Percentiles rank a stretch among this genome's conserved stretches.
Conservation (phyloP, 495 filamentous ascomycete species). For the Neurospora sp. region DNA sequence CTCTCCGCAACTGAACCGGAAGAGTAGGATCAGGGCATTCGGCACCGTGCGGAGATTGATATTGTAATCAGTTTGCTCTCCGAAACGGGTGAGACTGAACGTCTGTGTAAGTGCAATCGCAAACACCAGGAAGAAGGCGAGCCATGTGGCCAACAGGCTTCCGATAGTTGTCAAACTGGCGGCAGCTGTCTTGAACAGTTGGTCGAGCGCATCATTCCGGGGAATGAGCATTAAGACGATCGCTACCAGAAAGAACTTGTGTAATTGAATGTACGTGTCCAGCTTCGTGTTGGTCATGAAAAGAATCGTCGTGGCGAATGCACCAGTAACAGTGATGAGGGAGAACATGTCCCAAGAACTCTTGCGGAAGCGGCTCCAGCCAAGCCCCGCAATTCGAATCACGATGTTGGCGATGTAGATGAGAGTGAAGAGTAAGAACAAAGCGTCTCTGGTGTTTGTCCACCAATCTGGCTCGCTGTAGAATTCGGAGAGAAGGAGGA, state of each 20-base stretch:
- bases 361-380: constrained; percentile 83
- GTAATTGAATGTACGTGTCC: constrained; percentile 61
- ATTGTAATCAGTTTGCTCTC: constrained; percentile 59
- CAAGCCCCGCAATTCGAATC: constrained; percentile 77
- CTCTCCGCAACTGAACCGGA: constrained; percentile 85
- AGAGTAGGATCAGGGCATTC: constrained; percentile 86
- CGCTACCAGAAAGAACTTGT: constrained; percentile 89
- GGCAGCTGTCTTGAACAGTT: constrained; percentile 99
- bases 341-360: constrained; percentile 97
- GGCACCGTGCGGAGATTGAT: constrained; percentile 91
- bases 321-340: constrained; percentile 71
- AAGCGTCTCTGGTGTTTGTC: constrained; percentile 55
- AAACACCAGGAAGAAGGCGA: constrained; percentile 90
- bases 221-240: constrained; percentile 89
- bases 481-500: constrained; percentile 77
- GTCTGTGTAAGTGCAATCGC: constrained; percentile 95
- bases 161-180: constrained; percentile 83
- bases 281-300: constrained; percentile 44
- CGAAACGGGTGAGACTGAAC: constrained; percentile 90
- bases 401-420: constrained; percentile 78
- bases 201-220: constrained; percentile 92
- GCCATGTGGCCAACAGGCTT: constrained; percentile 93
- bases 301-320: constrained; percentile 66
- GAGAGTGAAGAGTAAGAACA: constrained; percentile 77
- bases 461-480: constrained; percentile 60